Base-by-base conservation (phyloP, 768 basidiomycete genomes). In the Phanerodontia chrysosporium region DNA sequence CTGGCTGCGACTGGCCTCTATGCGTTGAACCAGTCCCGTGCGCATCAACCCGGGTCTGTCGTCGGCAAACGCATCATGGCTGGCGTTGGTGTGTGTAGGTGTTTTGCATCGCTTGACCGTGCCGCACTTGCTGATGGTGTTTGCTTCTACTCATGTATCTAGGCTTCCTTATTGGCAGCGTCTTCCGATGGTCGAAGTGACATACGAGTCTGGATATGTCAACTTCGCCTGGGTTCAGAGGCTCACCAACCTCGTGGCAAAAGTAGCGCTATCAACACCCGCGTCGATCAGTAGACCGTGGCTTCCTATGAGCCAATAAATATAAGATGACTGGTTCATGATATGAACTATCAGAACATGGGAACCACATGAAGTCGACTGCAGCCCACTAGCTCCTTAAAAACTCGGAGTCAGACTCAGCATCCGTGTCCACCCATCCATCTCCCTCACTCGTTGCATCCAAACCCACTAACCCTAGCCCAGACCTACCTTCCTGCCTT, bases 1-100 rank as follows among this genome's bases (percentile, higher is more conserved):
- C 78, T 90, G 5, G 82, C 78, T 22, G 79, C 79, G 3, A 79
- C 83, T 4, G 89, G 90, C 5, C 61, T 84, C 25, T 90, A 91
- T 67, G 87, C 89, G 1, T 70, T 91, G 27, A 78, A 80, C 69
- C 79, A 82, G 75, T 80, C 87, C 27, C 83, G 89, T 49, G 76
- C 79, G 25, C 75, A 76, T 45, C 85, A 85, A 12, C 86, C 83
- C 8, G 87, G 88, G 5, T 83, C 81, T 1, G 70, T 77, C 3
- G 66, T 77, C 27, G 86, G 87, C 58, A 90, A 88, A 68, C 74
- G 77, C 39, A 74, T 87, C 53, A 76, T 89, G 65, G 84, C 78
- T 4, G 84, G 82, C 2, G 61, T 89, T 3, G 89, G 89, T 12
- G 66, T 87, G 59, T 82, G 87, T 87, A 66, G 68, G 79, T 66